Evolutionary conservation across 768 basidiomycete genomes (phyloP).

Genomic region (Coprinopsis cinerea): DNA sequence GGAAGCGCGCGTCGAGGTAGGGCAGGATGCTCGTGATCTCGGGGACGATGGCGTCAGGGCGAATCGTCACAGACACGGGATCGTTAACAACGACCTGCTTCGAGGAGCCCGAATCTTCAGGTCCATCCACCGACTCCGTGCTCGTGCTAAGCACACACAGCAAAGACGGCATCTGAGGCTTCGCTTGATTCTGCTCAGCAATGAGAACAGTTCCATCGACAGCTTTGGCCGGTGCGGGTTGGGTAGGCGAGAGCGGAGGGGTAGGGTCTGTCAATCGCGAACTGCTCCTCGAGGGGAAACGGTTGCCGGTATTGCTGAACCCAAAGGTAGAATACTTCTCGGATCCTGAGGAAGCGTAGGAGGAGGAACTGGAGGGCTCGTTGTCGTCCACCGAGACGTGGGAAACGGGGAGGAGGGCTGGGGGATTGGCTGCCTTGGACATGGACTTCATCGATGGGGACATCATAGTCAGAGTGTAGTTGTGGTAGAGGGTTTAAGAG

Average conservation of each 20-base stretch:
- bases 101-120: not conserved
- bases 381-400: slow-evolving; percentile 3
- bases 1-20: not conserved
- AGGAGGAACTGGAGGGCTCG: slow-evolving; percentile 5
- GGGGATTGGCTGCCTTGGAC: not conserved
- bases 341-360: slow-evolving; percentile 11
- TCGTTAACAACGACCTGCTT: not conserved
- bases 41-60: not conserved
- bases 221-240: not conserved
- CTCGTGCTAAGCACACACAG: too few species aligned
- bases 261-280: slow-evolving; percentile 17
- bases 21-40: not conserved
- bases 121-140: too few species aligned
- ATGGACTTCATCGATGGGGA: slow-evolving; percentile 2
- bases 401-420: slow-evolving; percentile 1
- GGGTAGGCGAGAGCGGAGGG: slow-evolving; percentile 17
- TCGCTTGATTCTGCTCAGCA: not conserved
- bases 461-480: too few species aligned
- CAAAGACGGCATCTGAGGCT: too few species aligned
- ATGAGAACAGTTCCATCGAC: not conserved
- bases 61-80: not conserved
- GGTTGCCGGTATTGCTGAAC: slow-evolving; percentile 3
- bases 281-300: too few species aligned
- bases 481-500: too few species aligned
- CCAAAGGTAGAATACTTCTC: slow-evolving; percentile 12